phyloP scores from a whole-genome alignment of 2,329 filamentous ascomycete species.

The Paraphoma chrysanthemicola region DNA sequence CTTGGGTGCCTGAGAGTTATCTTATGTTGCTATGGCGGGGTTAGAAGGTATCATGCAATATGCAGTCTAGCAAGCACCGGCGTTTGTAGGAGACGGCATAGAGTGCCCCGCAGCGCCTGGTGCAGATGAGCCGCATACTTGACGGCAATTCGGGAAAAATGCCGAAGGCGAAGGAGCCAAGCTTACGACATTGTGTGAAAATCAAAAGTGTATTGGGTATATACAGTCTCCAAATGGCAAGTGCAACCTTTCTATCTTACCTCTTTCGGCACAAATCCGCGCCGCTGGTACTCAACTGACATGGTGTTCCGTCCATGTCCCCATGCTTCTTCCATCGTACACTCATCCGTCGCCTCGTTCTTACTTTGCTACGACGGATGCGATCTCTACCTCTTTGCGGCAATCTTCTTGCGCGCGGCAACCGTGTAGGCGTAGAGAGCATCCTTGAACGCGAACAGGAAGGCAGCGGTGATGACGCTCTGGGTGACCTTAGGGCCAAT shows the following conservation, averaged over 20 bases:
- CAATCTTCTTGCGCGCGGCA: conserved; percentile 62
- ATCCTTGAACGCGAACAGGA: conserved; percentile 98
- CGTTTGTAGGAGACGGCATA: no score
- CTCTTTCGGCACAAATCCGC: not conserved
- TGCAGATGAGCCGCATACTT: not conserved
- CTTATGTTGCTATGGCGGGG: not conserved
- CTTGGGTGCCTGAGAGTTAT: no score
- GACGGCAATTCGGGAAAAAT: conserved; percentile 14
- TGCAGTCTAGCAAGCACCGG: no score
- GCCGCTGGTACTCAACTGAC: not conserved
- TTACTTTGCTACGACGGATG: not conserved
- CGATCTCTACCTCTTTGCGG: conserved; percentile 46
- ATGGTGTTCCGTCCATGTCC: not conserved
- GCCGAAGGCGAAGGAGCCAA: not conserved
- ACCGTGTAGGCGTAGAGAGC: conserved; percentile 86
- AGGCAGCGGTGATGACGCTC: conserved; percentile 93
- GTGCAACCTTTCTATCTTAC: conserved; percentile 7
- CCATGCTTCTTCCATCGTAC: not conserved
- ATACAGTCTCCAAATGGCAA: conserved; percentile 5
- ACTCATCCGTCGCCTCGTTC: not conserved
- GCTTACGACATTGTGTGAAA: no score
- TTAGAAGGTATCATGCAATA: no score
- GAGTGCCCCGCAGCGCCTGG: conserved; percentile 2
- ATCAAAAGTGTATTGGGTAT: conserved; percentile 61
- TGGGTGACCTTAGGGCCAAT: conserved; percentile 97